Evolutionary conservation across 2,329 filamentous ascomycete species (phyloP).

Genomic region (Pleurostoma richardsiae): DNA sequence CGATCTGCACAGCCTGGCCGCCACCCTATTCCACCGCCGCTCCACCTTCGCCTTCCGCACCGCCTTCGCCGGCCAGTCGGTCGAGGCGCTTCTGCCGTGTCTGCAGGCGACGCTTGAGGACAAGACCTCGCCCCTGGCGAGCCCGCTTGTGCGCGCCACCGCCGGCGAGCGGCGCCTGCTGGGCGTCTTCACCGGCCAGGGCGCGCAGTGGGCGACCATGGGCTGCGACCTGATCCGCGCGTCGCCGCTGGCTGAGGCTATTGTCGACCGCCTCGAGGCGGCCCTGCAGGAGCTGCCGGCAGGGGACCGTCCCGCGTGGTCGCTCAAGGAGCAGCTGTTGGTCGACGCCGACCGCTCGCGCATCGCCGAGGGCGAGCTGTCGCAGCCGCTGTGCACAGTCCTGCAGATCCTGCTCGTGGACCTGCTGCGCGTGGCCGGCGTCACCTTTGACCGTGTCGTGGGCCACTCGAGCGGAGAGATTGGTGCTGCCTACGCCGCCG

Average conservation of each 20-base stretch:
- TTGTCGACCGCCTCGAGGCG: conserved; percentile 5
- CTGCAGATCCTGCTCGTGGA: conserved; percentile 35
- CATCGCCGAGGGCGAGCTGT: conserved; percentile 2
- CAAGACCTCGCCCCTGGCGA: not conserved
- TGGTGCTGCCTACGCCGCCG: conserved; percentile 35
- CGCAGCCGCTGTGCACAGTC: conserved; percentile 27
- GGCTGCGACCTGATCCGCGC: conserved; percentile 17
- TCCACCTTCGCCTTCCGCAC: not conserved
- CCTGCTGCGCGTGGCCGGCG: conserved; percentile 21
- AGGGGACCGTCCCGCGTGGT: conserved; percentile 3
- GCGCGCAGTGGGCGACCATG: conserved; percentile 23
- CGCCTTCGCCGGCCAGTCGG: not conserved
- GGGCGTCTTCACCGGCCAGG: conserved; percentile 24
- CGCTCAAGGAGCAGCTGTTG: conserved; percentile 6
- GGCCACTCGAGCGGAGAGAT: conserved; percentile 41
- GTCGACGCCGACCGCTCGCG: conserved; percentile 1
- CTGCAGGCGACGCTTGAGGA: not conserved
- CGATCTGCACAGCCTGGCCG: not conserved
- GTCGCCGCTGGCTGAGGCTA: conserved; percentile 8
- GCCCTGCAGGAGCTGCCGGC: conserved; percentile 2
- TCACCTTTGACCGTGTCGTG: conserved; percentile 26
- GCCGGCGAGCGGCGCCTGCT: conserved; percentile 7
- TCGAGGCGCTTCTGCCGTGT: not conserved
- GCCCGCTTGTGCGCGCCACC: not conserved
- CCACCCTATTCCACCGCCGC: not conserved